These are phyloP conservation scores for Nicotiana otophora DNA, from an alignment of 257 asterid species.

Conservation along the genomic window DNA sequence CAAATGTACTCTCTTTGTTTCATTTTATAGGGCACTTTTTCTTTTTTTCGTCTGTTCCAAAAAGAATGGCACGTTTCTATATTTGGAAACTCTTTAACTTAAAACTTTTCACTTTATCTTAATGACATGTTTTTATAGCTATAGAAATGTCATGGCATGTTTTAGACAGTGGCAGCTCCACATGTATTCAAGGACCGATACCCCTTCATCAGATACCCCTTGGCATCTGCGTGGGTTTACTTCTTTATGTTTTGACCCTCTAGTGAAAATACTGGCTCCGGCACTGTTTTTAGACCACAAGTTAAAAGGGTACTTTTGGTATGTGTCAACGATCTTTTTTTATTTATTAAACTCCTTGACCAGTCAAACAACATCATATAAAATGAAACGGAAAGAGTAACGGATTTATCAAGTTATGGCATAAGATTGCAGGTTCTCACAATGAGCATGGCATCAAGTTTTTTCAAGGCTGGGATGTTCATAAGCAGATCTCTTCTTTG, in stretches of 20 bases:
- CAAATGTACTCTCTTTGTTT: neutral
- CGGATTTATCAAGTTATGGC: neutral
- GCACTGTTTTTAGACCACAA: neutral
- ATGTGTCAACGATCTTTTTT: neutral
- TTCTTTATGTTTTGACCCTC: too few species aligned
- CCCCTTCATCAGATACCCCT: too few species aligned
- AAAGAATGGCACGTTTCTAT: neutral
- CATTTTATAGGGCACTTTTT: neutral
- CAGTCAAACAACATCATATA: too few species aligned
- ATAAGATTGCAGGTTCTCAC: conserved; percentile 32
- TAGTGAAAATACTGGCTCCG: too few species aligned
- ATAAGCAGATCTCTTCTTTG: conserved; percentile 64
- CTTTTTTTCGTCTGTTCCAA: neutral
- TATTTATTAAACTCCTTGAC: neutral
- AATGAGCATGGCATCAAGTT: conserved; percentile 70
- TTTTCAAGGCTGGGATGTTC: conserved; percentile 72
- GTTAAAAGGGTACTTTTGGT: neutral
- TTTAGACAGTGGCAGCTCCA: neutral
- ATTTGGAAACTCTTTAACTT: neutral
- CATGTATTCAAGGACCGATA: too few species aligned
- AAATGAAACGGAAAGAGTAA: neutral
- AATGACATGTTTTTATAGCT: neutral
- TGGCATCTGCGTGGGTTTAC: too few species aligned
- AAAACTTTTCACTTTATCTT: neutral
- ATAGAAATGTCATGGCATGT: neutral